Evolutionary conservation across 2,329 filamentous ascomycete species (phyloP).

Genomic region (Domatiomyces catenatus): DNA sequence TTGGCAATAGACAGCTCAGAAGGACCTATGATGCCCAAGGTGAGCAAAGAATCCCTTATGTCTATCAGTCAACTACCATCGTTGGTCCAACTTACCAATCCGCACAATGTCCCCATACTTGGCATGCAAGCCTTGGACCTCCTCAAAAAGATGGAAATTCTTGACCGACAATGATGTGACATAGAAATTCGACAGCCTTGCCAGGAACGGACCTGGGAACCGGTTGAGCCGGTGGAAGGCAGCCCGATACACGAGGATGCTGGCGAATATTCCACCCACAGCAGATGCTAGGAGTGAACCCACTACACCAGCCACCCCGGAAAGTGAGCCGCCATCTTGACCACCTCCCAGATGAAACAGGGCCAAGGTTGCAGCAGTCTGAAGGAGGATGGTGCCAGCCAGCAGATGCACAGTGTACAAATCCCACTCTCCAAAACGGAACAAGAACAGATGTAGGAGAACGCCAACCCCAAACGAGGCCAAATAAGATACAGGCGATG

Average conservation of each 20-base stretch:
- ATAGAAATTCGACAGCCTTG: slow-evolving; percentile 9
- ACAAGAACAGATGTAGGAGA: slow-evolving; percentile 7
- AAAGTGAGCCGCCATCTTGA: slow-evolving; percentile 47
- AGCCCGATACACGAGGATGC: slow-evolving; percentile 18
- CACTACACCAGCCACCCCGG: slow-evolving; percentile 46
- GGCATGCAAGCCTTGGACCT: slow-evolving; percentile 7
- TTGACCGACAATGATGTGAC: slow-evolving; percentile 1
- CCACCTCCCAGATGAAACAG: slow-evolving; percentile 24
- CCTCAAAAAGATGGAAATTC: slow-evolving; percentile 3
- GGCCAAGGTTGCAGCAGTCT: slow-evolving; percentile 26
- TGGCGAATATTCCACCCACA: slow-evolving; percentile 8
- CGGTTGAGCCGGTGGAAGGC: slow-evolving; percentile 20
- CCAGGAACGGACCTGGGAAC: slow-evolving; percentile 21
- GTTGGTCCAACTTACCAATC: slow-evolving; percentile 2
- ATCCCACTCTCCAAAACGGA: slow-evolving; percentile 10
- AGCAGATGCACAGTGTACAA: slow-evolving; percentile 3
- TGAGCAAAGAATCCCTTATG: neutral
- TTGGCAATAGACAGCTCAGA: slow-evolving; percentile 11
- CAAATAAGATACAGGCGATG: neutral
- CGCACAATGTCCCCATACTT: slow-evolving; percentile 14
- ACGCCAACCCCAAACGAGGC: slow-evolving; percentile 2
- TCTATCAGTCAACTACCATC: neutral
- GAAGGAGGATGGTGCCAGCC: neutral
- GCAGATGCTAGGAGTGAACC: slow-evolving; percentile 36
- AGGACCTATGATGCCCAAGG: neutral